phyloP scores from a whole-genome alignment of 345 rosid species.

The Euphorbia peplus region DNA sequence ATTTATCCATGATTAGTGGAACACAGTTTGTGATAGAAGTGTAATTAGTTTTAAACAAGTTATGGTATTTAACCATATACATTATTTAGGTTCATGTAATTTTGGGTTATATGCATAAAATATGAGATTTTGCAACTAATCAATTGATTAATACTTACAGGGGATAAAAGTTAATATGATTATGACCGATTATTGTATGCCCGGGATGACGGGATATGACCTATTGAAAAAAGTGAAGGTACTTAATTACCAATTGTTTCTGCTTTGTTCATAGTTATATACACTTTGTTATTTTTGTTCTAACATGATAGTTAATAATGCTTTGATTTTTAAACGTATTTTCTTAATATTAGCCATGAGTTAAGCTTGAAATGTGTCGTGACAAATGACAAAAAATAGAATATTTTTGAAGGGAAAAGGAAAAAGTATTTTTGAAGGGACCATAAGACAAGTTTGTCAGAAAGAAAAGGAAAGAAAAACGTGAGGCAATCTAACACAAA shows the following conservation, averaged over 20 bases:
- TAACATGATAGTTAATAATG: no score
- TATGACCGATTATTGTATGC: slow-evolving; percentile 88
- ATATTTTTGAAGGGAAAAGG: background rate
- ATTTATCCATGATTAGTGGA: no score
- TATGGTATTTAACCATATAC: no score
- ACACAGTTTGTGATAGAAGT: no score
- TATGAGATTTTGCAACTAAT: background rate
- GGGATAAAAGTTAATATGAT: slow-evolving; percentile 68
- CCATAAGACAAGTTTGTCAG: slow-evolving; percentile 8
- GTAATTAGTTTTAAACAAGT: no score
- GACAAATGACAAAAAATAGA: background rate
- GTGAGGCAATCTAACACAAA: background rate
- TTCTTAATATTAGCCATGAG: background rate
- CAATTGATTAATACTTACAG: slow-evolving; percentile 24
- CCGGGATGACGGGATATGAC: slow-evolving; percentile 88
- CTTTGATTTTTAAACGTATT: no score
- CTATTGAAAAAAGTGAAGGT: slow-evolving; percentile 78
- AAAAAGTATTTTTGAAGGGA: background rate
- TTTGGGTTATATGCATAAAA: background rate
- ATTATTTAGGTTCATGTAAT: no score
- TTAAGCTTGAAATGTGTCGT: background rate
- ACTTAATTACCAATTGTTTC: background rate
- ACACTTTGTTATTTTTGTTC: no score
- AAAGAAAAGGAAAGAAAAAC: background rate
- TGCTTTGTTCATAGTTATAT: no score